phyloP scores from a whole-genome alignment of 2,329 filamentous ascomycete species.

The Claviceps pusilla region DNA sequence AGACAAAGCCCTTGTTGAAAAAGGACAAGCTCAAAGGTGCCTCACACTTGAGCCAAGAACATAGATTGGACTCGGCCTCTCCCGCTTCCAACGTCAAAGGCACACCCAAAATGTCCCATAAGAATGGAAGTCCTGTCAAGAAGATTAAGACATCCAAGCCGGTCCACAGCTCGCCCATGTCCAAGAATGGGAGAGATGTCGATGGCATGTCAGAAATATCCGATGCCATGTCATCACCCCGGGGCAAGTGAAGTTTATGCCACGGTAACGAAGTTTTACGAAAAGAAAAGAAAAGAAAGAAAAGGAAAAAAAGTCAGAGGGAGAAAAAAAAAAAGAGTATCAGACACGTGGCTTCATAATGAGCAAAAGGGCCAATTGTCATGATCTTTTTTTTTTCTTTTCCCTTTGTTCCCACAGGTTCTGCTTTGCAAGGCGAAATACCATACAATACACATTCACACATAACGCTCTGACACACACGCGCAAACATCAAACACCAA shows the following conservation, averaged over 20 bases:
- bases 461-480: neutral
- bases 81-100: constrained; percentile 8
- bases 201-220: constrained; percentile 43
- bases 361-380: neutral
- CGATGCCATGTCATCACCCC: constrained; percentile 40
- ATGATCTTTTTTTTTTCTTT: neutral
- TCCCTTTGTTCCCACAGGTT: neutral
- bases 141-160: constrained; percentile 33
- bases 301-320: too few species aligned
- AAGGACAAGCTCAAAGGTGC: constrained; percentile 41
- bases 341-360: too few species aligned
- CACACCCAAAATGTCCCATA: constrained; percentile 19
- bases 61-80: constrained; percentile 20
- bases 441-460: neutral
- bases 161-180: constrained; percentile 31
- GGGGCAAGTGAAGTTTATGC: constrained; percentile 11
- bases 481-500: neutral
- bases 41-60: constrained; percentile 36
- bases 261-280: neutral
- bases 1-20: constrained; percentile 34
- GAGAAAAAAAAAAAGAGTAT: neutral
- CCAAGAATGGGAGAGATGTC: constrained; percentile 33
- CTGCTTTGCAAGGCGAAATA: neutral
- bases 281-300: neutral
- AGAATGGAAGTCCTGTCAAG: constrained; percentile 25